Conservation (phyloP, 345 rosid genomes). For the Melaleuca alternifolia region DNA sequence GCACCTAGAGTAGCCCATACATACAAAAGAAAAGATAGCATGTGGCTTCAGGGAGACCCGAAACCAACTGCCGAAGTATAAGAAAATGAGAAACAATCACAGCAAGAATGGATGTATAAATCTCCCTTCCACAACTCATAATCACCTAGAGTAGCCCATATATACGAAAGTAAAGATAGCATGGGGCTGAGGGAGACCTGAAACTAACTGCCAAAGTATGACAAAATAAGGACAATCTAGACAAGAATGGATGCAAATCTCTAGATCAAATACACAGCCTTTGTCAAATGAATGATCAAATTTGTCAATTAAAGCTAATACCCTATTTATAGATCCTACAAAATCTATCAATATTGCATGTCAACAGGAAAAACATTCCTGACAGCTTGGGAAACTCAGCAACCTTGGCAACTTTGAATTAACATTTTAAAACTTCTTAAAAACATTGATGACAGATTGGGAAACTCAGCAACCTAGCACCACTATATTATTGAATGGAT, state of each 20-base stretch:
- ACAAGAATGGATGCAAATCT: no score
- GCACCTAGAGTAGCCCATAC: not conserved
- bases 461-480: not conserved
- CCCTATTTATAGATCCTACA: not conserved
- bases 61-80: not conserved
- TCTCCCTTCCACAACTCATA: not conserved
- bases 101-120: not conserved
- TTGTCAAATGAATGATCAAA: no score
- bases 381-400: not conserved
- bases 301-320: no score
- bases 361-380: not conserved
- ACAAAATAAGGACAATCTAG: no score
- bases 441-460: not conserved
- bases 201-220: no score
- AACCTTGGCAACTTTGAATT: not conserved
- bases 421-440: not conserved
- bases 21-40: not conserved
- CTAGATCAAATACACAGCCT: no score
- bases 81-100: not conserved
- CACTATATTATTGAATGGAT: not conserved
- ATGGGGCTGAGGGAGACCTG: no score
- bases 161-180: no score
- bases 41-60: not conserved
- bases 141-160: no score
- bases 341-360: not conserved